Evolutionary conservation across 164 flowering plant species (phyloP).

Genomic region (grape (Vitis vinifera)): ASM3070453v1 NC_081822.1:10539501-10540000

Average conservation of each 20-base stretch:
- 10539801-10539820: slow-evolving; percentile 31
- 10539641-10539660: too few species aligned
- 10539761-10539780: slow-evolving; percentile 12
- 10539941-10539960: background rate
- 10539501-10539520: too few species aligned
- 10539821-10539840: slow-evolving; percentile 21
- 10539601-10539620: too few species aligned
- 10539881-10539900: background rate
- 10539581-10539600: too few species aligned
- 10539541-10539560: too few species aligned
- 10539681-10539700: background rate
- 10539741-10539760: slow-evolving; percentile 22
- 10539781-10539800: slow-evolving; percentile 27
- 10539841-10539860: background rate
- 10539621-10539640: too few species aligned
- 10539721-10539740: slow-evolving; percentile 12
- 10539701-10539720: slow-evolving; percentile 37
- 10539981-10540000: too few species aligned
- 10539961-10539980: too few species aligned
- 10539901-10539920: background rate
- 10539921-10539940: background rate
- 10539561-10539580: too few species aligned
- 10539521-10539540: too few species aligned
- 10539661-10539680: too few species aligned
- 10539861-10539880: slow-evolving; percentile 2